phyloP scores from a whole-genome alignment of 306 rosid species.

The Cicer pinnatifidum region DNA sequence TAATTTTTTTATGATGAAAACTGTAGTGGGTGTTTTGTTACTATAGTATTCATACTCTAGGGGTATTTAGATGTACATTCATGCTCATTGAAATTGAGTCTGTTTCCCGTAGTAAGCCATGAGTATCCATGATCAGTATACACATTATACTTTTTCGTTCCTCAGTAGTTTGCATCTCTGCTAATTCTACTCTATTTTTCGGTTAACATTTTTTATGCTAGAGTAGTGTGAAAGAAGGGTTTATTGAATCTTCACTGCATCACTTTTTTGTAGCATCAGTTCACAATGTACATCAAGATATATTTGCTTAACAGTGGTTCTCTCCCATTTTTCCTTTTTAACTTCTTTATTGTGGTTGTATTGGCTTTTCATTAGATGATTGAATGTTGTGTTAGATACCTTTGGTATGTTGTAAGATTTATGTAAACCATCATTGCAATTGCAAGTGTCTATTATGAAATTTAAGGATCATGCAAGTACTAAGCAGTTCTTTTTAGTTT shows the following conservation, averaged over 20 bases:
- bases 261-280: not conserved
- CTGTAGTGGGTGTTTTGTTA: not conserved
- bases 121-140: constrained; percentile 24
- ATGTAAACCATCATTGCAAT: not conserved
- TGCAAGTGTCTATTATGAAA: not conserved
- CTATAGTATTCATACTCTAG: not conserved
- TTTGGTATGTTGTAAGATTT: not conserved
- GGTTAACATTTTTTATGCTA: not conserved
- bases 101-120: not conserved
- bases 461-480: not conserved
- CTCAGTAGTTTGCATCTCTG: not conserved
- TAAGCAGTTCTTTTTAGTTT: not conserved
- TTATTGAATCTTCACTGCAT: not conserved
- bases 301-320: not conserved
- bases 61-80: constrained; percentile 16
- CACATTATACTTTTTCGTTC: not conserved
- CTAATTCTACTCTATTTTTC: not conserved
- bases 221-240: not conserved
- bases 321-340: not conserved
- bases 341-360: not conserved
- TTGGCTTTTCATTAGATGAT: not conserved
- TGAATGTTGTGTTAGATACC: not conserved
- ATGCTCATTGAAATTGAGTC: not conserved
- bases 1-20: not conserved
- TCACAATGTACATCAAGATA: not conserved